Evolutionary conservation across 1,284 basidiomycete species (phyloP).

Genomic region (Mrakiaceae sp.): DNA sequence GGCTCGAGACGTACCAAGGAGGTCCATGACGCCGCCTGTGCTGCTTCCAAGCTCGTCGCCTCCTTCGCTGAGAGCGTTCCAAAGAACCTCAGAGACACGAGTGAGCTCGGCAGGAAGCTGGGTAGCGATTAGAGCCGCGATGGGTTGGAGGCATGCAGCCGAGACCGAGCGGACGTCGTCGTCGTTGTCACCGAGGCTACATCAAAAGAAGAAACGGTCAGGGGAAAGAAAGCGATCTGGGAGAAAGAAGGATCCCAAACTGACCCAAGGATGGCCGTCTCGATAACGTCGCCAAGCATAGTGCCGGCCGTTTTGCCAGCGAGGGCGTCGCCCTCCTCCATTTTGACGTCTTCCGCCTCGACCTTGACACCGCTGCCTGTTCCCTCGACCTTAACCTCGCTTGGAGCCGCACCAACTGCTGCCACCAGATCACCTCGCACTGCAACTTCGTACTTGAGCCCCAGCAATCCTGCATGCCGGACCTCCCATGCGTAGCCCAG

Average conservation of each 20-base stretch:
- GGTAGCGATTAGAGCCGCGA: constrained; percentile 66
- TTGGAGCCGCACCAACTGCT: too few relatives aligned
- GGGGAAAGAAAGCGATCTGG: constrained; percentile 18
- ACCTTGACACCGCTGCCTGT: constrained; percentile 25
- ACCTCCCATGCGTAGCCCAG: constrained; percentile 83
- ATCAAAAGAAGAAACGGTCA: not conserved
- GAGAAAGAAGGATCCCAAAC: constrained; percentile 23
- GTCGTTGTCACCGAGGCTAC: constrained; percentile 75
- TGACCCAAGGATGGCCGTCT: constrained; percentile 76
- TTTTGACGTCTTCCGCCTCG: constrained; percentile 26
- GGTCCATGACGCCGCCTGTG: constrained; percentile 93
- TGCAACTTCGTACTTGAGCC: constrained; percentile 95
- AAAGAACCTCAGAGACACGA: constrained; percentile 69
- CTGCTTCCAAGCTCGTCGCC: constrained; percentile 96
- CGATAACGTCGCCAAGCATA: constrained; percentile 60
- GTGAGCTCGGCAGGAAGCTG: constrained; percentile 62
- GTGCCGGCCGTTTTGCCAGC: constrained; percentile 35
- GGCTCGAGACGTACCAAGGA: constrained; percentile 53
- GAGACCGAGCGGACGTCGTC: constrained; percentile 96
- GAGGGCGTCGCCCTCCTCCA: constrained; percentile 17
- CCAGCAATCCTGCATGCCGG: constrained; percentile 88
- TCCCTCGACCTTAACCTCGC: constrained; percentile 25
- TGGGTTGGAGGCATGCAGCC: constrained; percentile 79
- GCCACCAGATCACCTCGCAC: constrained; percentile 72
- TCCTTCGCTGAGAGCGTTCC: constrained; percentile 83